Evolutionary conservation across 2,329 filamentous ascomycete species (phyloP).

Genomic region (Beauveria varroae): DNA sequence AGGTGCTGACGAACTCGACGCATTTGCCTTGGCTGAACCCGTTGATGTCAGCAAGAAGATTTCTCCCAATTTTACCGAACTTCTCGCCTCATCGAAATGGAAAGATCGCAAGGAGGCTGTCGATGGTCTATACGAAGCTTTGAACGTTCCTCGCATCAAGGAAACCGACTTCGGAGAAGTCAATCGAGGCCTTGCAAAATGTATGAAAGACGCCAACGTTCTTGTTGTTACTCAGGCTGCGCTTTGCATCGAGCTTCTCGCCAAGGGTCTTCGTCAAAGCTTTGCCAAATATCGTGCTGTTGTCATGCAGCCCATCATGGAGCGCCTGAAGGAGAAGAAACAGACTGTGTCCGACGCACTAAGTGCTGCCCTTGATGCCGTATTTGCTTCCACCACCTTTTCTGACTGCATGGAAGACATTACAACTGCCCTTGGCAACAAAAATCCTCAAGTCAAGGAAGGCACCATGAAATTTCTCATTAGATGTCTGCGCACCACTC

Average conservation of each 20-base stretch:
- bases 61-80: conserved; percentile 73
- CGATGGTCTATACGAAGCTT: conserved; percentile 65
- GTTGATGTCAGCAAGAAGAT: conserved; percentile 80
- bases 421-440: conserved; percentile 75
- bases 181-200: conserved; percentile 77
- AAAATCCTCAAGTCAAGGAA: conserved; percentile 96
- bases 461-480: conserved; percentile 92
- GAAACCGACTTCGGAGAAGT: conserved; percentile 84
- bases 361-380: conserved; percentile 70
- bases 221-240: conserved; percentile 89
- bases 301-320: conserved; percentile 85
- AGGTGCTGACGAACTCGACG: conserved; percentile 63
- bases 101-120: conserved; percentile 95
- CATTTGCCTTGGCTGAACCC: conserved; percentile 74
- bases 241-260: conserved; percentile 83
- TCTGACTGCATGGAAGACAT: conserved; percentile 90
- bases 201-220: conserved; percentile 98
- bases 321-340: conserved; percentile 97
- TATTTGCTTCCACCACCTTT: conserved; percentile 59
- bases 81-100: conserved; percentile 88
- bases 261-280: conserved; percentile 70
- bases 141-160: conserved; percentile 87
- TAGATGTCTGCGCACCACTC: conserved; percentile 73
- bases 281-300: conserved; percentile 75
- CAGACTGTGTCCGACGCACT: conserved; percentile 80